A percentile compares a stretch with the other conserved stretches of the same genome.
These are phyloP conservation scores for Torulaspora delbrueckii DNA, from an alignment of 805 yeast species.

Conservation along the genomic window DNA sequence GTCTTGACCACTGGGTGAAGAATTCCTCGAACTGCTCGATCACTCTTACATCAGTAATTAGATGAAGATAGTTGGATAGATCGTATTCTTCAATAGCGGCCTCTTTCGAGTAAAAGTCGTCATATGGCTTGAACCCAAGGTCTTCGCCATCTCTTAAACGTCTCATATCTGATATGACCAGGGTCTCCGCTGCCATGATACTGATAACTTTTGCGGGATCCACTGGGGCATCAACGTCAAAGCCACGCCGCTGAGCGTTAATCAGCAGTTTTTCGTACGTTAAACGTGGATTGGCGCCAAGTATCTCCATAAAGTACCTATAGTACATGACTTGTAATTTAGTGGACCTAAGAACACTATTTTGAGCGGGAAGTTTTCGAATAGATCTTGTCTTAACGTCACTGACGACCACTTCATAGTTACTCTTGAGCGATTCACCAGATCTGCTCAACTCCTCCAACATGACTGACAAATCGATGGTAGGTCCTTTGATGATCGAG, in stretches of 20 bases:
- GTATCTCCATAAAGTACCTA: constrained; percentile 42
- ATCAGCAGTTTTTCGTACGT: constrained; percentile 43
- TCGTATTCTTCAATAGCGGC: constrained; percentile 14
- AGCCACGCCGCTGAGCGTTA: constrained; percentile 44
- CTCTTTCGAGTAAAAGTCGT: constrained; percentile 16
- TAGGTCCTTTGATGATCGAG: constrained; percentile 4
- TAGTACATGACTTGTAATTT: constrained; percentile 61
- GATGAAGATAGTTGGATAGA: constrained; percentile 14
- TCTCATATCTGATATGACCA: constrained; percentile 41
- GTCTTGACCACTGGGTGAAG: constrained; percentile 44
- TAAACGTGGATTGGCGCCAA: constrained; percentile 28
- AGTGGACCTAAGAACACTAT: constrained; percentile 45
- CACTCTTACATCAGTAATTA: constrained; percentile 18
- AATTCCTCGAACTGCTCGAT: constrained; percentile 30
- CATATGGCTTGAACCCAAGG: constrained; percentile 42
- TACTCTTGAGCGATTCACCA: constrained; percentile 1
- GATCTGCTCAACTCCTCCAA: constrained; percentile 15
- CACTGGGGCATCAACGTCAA: constrained; percentile 48
- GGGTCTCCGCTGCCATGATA: constrained; percentile 37
- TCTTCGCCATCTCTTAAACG: constrained; percentile 43
- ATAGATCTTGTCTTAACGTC: constrained; percentile 61
- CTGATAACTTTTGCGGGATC: constrained; percentile 39
- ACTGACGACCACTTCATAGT: constrained; percentile 35
- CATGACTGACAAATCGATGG: constrained; percentile 13
- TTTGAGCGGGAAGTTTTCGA: constrained; percentile 44